A percentile compares a stretch with the other conserved stretches of the same genome.
Conservation (phyloP, 441 rosid genomes). For the Syzygium syzygioides region DNA sequence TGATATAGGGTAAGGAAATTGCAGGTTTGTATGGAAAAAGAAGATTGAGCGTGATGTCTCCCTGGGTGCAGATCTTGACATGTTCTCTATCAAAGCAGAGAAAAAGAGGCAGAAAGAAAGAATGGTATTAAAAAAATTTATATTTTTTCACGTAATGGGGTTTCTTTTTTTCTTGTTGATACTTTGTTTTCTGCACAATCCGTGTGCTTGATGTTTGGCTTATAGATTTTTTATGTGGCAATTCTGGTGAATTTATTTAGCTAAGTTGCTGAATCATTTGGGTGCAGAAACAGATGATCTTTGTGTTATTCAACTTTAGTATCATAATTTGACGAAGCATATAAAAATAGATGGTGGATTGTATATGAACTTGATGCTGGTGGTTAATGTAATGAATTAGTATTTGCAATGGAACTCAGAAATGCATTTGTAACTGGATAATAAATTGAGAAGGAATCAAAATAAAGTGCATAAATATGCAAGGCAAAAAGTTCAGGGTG, state of each 20-base stretch:
- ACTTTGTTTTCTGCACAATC: not conserved
- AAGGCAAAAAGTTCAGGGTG: not conserved
- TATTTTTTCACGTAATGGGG: not conserved
- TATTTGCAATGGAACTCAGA: not conserved
- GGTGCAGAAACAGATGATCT: not conserved
- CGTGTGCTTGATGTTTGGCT: not conserved
- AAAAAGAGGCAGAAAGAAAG: constrained; percentile 74
- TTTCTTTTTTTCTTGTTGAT: not conserved
- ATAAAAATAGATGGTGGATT: not conserved
- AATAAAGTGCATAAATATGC: not conserved
- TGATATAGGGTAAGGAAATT: constrained; percentile 2
- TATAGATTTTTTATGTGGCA: not conserved
- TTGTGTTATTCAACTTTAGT: not conserved
- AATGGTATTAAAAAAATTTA: constrained; percentile 37
- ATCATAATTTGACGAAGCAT: not conserved
- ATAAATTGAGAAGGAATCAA: not conserved
- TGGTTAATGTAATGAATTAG: not conserved
- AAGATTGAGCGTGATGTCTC: constrained; percentile 81
- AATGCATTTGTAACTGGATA: not conserved
- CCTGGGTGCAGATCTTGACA: constrained; percentile 61
- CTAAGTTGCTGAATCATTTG: not conserved
- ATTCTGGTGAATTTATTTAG: not conserved
- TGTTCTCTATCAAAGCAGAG: constrained; percentile 75
- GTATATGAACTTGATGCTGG: not conserved
- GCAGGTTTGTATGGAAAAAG: constrained; percentile 91